phyloP scores from a whole-genome alignment of 2,329 filamentous ascomycete genomes.

The Apiospora phragmitis region DNA sequence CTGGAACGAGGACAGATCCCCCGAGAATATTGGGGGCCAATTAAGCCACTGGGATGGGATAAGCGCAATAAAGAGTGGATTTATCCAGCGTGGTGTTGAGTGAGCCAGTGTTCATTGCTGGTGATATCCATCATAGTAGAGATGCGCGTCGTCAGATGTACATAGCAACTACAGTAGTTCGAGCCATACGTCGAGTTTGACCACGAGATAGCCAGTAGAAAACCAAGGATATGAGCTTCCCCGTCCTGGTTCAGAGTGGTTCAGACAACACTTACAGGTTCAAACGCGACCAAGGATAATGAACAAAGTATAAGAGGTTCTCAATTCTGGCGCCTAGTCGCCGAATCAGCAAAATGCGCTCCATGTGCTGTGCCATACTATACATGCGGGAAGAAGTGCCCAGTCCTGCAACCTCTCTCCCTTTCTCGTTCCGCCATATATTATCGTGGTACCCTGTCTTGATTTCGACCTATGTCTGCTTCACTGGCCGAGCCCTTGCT shows the following conservation, averaged over 20 bases:
- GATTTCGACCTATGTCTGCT: neutral
- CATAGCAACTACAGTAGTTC: neutral
- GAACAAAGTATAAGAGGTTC: neutral
- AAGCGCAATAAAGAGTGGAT: neutral
- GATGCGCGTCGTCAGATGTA: neutral
- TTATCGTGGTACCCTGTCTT: neutral
- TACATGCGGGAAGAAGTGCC: neutral
- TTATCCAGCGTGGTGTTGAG: neutral
- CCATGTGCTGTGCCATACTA: conserved; percentile 7
- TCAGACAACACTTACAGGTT: neutral
- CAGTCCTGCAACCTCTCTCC: neutral
- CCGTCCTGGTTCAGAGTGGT: neutral
- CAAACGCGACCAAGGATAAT: neutral
- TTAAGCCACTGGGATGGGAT: neutral
- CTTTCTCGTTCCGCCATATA: neutral
- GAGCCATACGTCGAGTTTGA: neutral
- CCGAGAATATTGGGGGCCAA: neutral
- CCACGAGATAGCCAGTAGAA: neutral
- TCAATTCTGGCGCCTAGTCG: neutral
- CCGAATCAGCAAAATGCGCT: neutral
- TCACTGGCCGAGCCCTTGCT: neutral
- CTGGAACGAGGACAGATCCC: neutral
- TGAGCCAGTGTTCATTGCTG: neutral
- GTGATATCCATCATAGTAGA: neutral
- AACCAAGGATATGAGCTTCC: neutral